Evolutionary conservation across 345 rosid genomes (phyloP).

Genomic region (Streptanthus diversifolius): DNA sequence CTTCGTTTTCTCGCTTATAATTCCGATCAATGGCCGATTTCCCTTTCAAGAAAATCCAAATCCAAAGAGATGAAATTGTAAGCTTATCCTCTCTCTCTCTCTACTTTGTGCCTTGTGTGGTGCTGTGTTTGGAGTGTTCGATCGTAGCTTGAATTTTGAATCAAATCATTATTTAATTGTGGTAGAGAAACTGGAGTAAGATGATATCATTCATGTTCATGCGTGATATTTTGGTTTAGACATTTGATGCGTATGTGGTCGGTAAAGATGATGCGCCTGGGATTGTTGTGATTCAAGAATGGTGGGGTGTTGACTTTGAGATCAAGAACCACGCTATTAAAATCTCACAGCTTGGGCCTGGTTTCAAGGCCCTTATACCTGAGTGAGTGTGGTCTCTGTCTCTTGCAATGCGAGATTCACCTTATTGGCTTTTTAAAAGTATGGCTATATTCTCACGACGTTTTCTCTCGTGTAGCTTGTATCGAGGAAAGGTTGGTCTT

Average conservation of each 20-base stretch:
- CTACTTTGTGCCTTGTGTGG: neutral
- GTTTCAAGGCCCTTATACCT: conserved; percentile 84
- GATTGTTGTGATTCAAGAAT: conserved; percentile 86
- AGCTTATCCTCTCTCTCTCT: conserved; percentile 21
- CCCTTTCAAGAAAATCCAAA: conserved; percentile 71
- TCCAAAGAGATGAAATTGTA: conserved; percentile 81
- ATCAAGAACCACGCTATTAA: conserved; percentile 86
- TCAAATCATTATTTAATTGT: no score
- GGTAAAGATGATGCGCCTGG: conserved; percentile 94
- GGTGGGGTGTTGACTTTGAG: conserved; percentile 99
- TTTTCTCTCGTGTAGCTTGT: conserved; percentile 48
- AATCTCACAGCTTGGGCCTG: conserved; percentile 75
- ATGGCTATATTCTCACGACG: neutral
- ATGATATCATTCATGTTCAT: no score
- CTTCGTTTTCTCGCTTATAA: conserved; percentile 33
- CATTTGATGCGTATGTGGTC: conserved; percentile 86
- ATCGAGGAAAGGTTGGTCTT: conserved; percentile 89
- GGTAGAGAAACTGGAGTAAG: no score
- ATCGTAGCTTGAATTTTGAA: neutral
- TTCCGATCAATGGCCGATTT: conserved; percentile 75
- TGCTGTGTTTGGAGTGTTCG: neutral
- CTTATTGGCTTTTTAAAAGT: neutral
- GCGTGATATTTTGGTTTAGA: conserved; percentile 38
- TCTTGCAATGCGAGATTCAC: neutral
- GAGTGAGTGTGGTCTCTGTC: conserved; percentile 44